phyloP scores from a whole-genome alignment of 23 red algal species.

The Gracilaria domingensis region DNA sequence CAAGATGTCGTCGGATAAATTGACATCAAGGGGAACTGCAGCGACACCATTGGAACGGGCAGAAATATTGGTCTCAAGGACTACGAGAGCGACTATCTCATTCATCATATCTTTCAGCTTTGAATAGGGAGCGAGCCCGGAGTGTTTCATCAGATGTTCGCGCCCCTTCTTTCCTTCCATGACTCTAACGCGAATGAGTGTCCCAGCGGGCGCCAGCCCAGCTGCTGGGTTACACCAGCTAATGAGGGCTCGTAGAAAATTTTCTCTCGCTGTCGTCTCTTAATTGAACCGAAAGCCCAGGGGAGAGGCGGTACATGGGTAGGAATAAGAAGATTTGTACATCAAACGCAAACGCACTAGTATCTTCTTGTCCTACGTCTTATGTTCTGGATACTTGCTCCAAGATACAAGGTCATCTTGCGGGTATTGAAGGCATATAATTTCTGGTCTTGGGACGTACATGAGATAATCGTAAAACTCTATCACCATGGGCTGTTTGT shows the following conservation, averaged over 20 bases:
- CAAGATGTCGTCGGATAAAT: conserved; percentile 60
- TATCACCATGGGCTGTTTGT: conserved; percentile 71
- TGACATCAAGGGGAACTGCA: conserved; percentile 88
- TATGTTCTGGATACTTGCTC: conserved; percentile 70
- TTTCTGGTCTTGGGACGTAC: conserved; percentile 65
- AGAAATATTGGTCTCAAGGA: conserved; percentile 37
- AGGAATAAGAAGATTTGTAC: conserved; percentile 28
- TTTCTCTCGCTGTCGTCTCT: conserved; percentile 64
- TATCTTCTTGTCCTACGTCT: conserved; percentile 50
- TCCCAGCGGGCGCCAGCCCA: background rate
- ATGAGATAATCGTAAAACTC: conserved; percentile 73
- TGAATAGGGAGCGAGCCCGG: conserved; percentile 35
- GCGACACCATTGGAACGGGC: conserved; percentile 68
- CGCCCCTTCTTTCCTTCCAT: conserved; percentile 43
- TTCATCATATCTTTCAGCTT: conserved; percentile 4
- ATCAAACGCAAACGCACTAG: conserved; percentile 72
- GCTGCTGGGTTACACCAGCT: conserved; percentile 52
- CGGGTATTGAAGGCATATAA: conserved; percentile 75
- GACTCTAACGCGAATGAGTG: conserved; percentile 56
- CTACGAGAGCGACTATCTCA: conserved; percentile 64
- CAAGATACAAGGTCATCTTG: conserved; percentile 48
- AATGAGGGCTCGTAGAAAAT: conserved; percentile 72
- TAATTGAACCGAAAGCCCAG: conserved; percentile 75
- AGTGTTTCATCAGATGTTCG: conserved; percentile 65
- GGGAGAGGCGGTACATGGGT: conserved; percentile 61